Base-by-base conservation (phyloP, 2,329 filamentous ascomycete species). In the Apiospora arundinis region DNA sequence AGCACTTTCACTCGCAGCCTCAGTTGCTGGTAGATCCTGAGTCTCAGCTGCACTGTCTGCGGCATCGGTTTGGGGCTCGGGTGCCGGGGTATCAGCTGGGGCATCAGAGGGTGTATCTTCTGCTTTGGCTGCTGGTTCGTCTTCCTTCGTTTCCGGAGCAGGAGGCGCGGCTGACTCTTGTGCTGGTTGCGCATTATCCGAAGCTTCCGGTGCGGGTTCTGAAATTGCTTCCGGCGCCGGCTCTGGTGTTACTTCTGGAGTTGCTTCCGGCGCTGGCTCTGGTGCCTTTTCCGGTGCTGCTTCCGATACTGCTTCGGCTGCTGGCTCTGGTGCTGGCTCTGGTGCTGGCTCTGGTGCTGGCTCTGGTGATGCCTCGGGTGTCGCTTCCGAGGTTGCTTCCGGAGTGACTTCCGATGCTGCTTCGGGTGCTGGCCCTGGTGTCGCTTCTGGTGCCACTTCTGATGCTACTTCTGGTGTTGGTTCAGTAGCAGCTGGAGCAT, bases 91-190 rank as follows among this genome's bases (percentile, higher is more conserved):
- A 28, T 52, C 48, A 0, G 48, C 12, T 6, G 49, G 49, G 25
- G 49, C 25, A 32, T 56, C 49, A 63, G 32, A n/a, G 32, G 32
- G 32, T 11, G 56, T 5, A 18, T 40, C 56, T 52, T 56, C 48
- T 2, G 32, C 25, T 56, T 69, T 40, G 14, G 25, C 23, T 23
- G 69, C 37, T 7, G 63, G 23, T 2, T 67, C 66, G 14, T 28
- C 56, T 9, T 63, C 56, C 8, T 63, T 63, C 32, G 56, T 63
- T 63, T 63, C 56, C 4, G 56, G 18, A 23, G 56, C 56, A 40
- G 45, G 6, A 48, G 56, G 56, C 4, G 56, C 56, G 28, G 18
- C 9, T 14, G 56, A 11, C 18, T 40, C 56, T 63, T 63, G 32
- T 23, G 28, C 28, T 32, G 56, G 9, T 40, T 40, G 18, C 21